Evolutionary conservation across 257 asterid genomes (phyloP), one percentile per base, ranked within the genome.

Genomic region (Jasminum sambac): DNA sequence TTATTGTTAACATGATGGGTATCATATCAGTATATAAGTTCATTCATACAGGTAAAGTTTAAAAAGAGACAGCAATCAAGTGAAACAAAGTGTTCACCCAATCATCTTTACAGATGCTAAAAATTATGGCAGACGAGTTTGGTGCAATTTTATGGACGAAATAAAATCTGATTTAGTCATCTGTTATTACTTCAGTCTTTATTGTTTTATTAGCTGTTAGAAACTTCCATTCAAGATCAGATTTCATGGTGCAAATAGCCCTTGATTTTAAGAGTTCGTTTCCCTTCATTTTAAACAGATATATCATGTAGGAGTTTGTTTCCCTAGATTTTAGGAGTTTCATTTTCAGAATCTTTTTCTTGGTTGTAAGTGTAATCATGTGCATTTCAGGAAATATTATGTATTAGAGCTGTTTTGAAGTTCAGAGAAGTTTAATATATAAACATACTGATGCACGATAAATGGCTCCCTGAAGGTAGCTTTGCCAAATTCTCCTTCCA

Each of bases 381-480:
- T 3, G 12, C 17, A 52, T 19, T 16, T n/a, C 60, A 19, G 60
- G 66, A 63, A 21, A 66, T 3, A 1, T 57, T 36, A 24, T 30
- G 39, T 43, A 61, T 25, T 68, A 52, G 30, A 73, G 2, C 13
- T 68, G 34, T 63, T 16, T 23, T 59, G 0, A 34, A 11, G 57
- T 69, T 41, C 21, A 26, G 63, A 25, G 25, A 66, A 63, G 65
- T 21, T 25, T n/a, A 37, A 21, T 36, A 64, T 34, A 63, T 59
- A 23, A 55, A 69, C 76, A 39, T 87, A 94, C 99, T 88, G 98
- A 91, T 71, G 96, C 93, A 72, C 91, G 88, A 80, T 94, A 94
- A 71, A 94, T 89, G 70, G 96, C 95, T 71, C 90, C 94, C 79
- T 86, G 97, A 73, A 94, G 85, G 80, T 81, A 79, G 70, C 88